A percentile compares a stretch with the other conserved stretches of the same genome.
These are phyloP conservation scores for Cercophora samala DNA, from an alignment of 495 filamentous ascomycete species.

Conservation along the genomic window DNA sequence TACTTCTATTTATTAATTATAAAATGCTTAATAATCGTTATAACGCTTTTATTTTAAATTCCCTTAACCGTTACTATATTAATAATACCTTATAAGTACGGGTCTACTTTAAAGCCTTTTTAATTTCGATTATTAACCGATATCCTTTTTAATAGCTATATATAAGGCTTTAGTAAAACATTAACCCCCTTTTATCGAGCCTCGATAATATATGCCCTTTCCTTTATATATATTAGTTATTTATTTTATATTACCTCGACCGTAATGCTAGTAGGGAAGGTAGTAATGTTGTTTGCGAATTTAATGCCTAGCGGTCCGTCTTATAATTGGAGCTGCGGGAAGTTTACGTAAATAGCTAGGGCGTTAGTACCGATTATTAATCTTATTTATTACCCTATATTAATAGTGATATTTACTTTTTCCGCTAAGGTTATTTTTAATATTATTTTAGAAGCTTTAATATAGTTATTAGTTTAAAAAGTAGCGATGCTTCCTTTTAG, in stretches of 20 bases:
- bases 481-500: slow-evolving; percentile 73
- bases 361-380: slow-evolving; percentile 89
- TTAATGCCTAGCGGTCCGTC: slow-evolving; percentile 74
- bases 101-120: slow-evolving; percentile 75
- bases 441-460: slow-evolving; percentile 76
- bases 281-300: slow-evolving; percentile 60
- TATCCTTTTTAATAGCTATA: slow-evolving; percentile 67
- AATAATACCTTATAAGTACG: slow-evolving; percentile 63
- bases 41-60: slow-evolving; percentile 69
- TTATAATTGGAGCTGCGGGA: slow-evolving; percentile 84
- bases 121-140: slow-evolving; percentile 69
- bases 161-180: slow-evolving; percentile 63
- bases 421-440: slow-evolving; percentile 78
- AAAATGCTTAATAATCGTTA: slow-evolving; percentile 70
- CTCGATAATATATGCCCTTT: slow-evolving; percentile 64
- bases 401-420: slow-evolving; percentile 94
- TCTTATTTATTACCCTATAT: slow-evolving; percentile 86
- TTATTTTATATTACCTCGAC: slow-evolving; percentile 61
- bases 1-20: slow-evolving; percentile 74
- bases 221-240: slow-evolving; percentile 64
- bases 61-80: slow-evolving; percentile 64
- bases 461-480: slow-evolving; percentile 74
- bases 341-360: slow-evolving; percentile 63
- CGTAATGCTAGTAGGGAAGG: slow-evolving; percentile 65
- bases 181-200: slow-evolving; percentile 71